Percentiles rank a stretch among this genome's conserved stretches.
Evolutionary conservation across 2,329 filamentous ascomycete species (phyloP).

Genomic region (Aspergillus ruber): DNA sequence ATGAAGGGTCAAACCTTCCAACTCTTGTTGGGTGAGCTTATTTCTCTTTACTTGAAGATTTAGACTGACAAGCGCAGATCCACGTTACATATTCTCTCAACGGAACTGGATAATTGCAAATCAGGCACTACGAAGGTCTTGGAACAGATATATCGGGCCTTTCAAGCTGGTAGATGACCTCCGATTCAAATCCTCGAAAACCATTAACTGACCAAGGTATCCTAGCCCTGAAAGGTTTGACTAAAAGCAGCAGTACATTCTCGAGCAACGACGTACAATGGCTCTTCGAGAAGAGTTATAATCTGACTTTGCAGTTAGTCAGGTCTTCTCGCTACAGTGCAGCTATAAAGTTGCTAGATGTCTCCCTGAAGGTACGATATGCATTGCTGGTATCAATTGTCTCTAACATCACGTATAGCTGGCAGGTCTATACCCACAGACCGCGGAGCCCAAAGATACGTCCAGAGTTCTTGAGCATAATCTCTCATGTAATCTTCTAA

Average conservation of each 20-base stretch:
- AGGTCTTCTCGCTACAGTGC: conserved; percentile 51
- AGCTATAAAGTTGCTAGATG: conserved; percentile 50
- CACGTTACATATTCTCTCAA: conserved; percentile 41
- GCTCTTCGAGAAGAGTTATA: conserved; percentile 80
- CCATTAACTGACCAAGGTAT: conserved; percentile 30
- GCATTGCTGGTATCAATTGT: neutral
- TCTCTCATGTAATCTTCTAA: conserved; percentile 67
- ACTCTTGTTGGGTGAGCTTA: conserved; percentile 58
- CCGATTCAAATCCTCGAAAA: neutral
- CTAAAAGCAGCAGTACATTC: conserved; percentile 46
- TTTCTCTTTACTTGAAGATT: conserved; percentile 14
- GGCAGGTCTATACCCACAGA: conserved; percentile 30
- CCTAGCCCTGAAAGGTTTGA: conserved; percentile 35
- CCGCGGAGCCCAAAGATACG: conserved; percentile 11
- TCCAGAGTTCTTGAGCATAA: conserved; percentile 53
- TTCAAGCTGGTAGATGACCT: conserved; percentile 43
- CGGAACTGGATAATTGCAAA: conserved; percentile 33
- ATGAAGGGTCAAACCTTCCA: conserved; percentile 52
- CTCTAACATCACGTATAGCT: conserved; percentile 37
- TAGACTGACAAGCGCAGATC: conserved; percentile 5
- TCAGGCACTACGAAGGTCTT: conserved; percentile 17
- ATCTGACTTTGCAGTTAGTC: conserved; percentile 60
- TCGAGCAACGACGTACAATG: conserved; percentile 65
- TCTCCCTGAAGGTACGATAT: conserved; percentile 38
- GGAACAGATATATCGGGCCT: conserved; percentile 50